A percentile compares a stretch with the other conserved stretches of the same genome.
Conservation (phyloP, 2,329 filamentous ascomycete species). For the Leptographium wingfieldii region DNA sequence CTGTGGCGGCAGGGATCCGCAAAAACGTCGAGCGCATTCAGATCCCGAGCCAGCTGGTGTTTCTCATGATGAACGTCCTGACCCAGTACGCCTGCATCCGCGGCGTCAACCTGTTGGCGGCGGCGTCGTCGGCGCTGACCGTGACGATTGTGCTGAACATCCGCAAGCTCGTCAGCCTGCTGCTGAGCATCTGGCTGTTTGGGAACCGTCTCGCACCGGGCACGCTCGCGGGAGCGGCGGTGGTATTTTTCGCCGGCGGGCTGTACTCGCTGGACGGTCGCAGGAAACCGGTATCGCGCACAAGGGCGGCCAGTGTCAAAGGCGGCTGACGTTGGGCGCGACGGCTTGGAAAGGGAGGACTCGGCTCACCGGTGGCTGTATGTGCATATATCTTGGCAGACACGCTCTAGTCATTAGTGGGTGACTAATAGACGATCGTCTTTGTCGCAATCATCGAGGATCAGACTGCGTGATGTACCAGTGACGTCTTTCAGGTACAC, state of each 20-base stretch:
- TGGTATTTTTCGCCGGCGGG: conserved; percentile 86
- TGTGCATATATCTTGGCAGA: background rate
- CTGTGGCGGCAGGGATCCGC: conserved; percentile 24
- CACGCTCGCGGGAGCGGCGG: conserved; percentile 65
- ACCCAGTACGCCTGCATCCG: conserved; percentile 94
- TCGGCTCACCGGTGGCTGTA: background rate
- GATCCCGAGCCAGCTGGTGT: conserved; percentile 59
- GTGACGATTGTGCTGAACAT: conserved; percentile 96
- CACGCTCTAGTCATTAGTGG: no score
- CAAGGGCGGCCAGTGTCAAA: conserved; percentile 17
- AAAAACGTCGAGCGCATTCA: conserved; percentile 24
- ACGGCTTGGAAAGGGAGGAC: background rate
- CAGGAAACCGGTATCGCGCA: conserved; percentile 22
- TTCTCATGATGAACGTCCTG: conserved; percentile 62
- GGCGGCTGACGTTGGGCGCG: conserved; percentile 10
- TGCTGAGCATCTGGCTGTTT: conserved; percentile 89
- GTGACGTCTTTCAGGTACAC: background rate
- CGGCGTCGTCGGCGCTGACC: conserved; percentile 78
- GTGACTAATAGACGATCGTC: no score
- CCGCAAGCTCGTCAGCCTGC: conserved; percentile 79
- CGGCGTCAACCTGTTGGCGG: conserved; percentile 87
- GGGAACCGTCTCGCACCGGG: conserved; percentile 68
- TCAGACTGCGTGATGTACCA: background rate
- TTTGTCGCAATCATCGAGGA: background rate
- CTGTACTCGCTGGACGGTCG: conserved; percentile 69